These are phyloP conservation scores for Eucalyptus pauciflora DNA, from an alignment of 345 rosid genomes.

Conservation along the genomic window DNA sequence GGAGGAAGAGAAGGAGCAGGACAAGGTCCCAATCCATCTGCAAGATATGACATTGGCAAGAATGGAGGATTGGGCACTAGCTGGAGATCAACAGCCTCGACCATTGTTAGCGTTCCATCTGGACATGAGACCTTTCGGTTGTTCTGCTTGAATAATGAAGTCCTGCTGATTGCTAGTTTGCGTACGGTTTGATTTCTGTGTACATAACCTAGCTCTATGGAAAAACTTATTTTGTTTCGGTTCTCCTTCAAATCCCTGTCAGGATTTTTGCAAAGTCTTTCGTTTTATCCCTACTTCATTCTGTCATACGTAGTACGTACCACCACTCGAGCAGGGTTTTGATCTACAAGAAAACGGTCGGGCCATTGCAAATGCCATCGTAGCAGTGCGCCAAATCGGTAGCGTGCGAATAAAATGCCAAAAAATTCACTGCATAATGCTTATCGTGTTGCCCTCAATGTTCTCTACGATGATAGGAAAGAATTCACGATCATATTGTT, in stretches of 20 bases:
- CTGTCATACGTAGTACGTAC: not conserved
- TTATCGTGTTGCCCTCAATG: not conserved
- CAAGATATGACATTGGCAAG: not conserved
- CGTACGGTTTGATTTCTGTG: not conserved
- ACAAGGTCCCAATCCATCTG: constrained; percentile 23
- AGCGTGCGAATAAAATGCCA: not conserved
- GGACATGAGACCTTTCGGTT: not conserved
- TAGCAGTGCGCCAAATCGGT: not conserved
- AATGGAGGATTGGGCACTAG: not conserved
- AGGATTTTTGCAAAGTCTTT: not conserved
- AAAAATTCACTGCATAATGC: not conserved
- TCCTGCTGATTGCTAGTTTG: not conserved
- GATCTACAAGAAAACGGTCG: not conserved
- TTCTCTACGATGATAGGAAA: not conserved
- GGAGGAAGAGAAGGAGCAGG: constrained; percentile 53
- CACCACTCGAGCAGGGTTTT: not conserved
- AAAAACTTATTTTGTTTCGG: not conserved
- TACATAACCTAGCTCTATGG: not conserved
- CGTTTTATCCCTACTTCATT: not conserved
- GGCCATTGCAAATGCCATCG: not conserved
- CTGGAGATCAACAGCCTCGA: not conserved
- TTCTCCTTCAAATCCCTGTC: not conserved
- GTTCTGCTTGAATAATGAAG: not conserved
- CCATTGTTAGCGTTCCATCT: not conserved
- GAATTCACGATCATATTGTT: not conserved